phyloP scores from a whole-genome alignment of 352 stramenopile genomes.

The Phytophthora multivora region DNA sequence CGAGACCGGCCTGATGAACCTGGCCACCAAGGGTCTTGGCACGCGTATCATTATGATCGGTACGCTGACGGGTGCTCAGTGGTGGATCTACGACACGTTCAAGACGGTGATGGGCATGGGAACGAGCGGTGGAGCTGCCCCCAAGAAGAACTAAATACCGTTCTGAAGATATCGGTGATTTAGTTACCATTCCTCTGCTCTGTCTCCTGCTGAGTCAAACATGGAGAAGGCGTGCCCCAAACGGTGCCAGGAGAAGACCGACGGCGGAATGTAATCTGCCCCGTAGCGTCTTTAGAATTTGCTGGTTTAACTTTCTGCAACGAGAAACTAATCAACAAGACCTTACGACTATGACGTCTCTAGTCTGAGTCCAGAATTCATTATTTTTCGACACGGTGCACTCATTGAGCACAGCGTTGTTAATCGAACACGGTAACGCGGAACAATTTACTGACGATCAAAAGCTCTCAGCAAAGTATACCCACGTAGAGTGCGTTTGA shows the following conservation, averaged over 20 bases:
- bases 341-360: constrained; percentile 9
- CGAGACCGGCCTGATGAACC: constrained; percentile 77
- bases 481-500: too few species aligned
- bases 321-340: constrained; percentile 17
- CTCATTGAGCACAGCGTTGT: too few species aligned
- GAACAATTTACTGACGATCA: too few species aligned
- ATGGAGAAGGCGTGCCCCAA: constrained; percentile 4
- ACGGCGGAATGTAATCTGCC: constrained; percentile 5
- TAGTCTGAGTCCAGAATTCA: too few species aligned
- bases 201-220: not conserved
- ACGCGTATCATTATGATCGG: constrained; percentile 97
- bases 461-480: too few species aligned
- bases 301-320: constrained; percentile 28
- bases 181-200: constrained; percentile 13
- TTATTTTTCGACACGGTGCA: too few species aligned
- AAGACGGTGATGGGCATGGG: constrained; percentile 94
- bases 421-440: too few species aligned
- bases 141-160: constrained; percentile 68
- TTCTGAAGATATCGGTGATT: constrained; percentile 16
- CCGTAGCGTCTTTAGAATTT: constrained; percentile 26
- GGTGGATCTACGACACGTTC: constrained; percentile 97
- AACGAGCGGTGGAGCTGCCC: constrained; percentile 82
- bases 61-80: constrained; percentile 96
- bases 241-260: constrained; percentile 27
- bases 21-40: constrained; percentile 89